Evolutionary conservation across 805 yeast species (phyloP), one percentile per base, ranked within the genome.

Genomic region (Hanseniaspora occidentalis): DNA sequence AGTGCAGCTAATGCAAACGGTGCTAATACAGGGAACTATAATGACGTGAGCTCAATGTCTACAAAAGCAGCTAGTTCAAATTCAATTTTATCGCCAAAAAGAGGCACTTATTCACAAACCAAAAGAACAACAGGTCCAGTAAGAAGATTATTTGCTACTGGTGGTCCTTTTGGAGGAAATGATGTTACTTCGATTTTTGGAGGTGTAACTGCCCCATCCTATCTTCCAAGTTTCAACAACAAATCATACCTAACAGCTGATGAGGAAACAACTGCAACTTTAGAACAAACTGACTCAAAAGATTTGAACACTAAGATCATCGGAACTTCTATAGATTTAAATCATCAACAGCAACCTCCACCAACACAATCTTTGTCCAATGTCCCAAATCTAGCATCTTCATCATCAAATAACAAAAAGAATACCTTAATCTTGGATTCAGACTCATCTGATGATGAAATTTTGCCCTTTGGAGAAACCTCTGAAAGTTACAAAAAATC

Each of bases 121-220:
- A 64, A 69, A 47, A 52, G 59, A 13, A 56, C 58, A 16, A 53
- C 61, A 6, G 74, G 72, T 35, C 73, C 70, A 21, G 56, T 81
- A 31, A 71, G 86, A 52, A 71, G 95, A 31, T 62, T 92, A 29
- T 88, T 83, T 53, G 94, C 96, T 6, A 89, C 96, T 0, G 85
- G 86, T 13, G 98, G 98, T 0, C 98, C 98, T 1, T 89, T 89
- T 66, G 98, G 98, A 22, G 98, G 98, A 18, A 79, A 89, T 45
- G 96, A 89, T 55, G 94, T 85, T 1, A 71, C 78, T 6, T 80
- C 96, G 0, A 64, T 89, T 23, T 85, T 86, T 58, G 88, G 92
- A 5, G 70, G 45, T 20, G 39, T 33, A 13, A 41, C 27, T 31
- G 25, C 26, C 23, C 59, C 64, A 4, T 47, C 58, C n/a, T 62